phyloP scores from a whole-genome alignment of 2,329 filamentous ascomycete species.

The Claviceps sp. region DNA sequence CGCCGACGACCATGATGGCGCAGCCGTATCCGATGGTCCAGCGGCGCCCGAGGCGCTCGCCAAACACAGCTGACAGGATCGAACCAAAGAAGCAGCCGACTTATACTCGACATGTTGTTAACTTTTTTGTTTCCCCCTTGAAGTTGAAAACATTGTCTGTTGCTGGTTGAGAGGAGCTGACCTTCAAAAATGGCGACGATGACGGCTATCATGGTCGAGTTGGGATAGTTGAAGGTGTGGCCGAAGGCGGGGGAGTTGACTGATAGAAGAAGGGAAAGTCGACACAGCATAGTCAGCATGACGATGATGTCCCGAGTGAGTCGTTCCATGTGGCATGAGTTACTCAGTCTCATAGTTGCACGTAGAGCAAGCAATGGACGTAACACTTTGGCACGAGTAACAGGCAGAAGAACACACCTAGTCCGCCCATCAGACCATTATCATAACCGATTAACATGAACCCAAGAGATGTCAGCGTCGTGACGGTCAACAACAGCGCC shows the following conservation, averaged over 20 bases:
- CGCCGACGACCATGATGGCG: slow-evolving; percentile 30
- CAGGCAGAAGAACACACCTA: slow-evolving; percentile 9
- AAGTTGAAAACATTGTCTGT: too few species aligned
- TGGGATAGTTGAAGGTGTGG: slow-evolving; percentile 24
- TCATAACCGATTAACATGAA: slow-evolving; percentile 36
- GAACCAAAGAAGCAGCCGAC: slow-evolving; percentile 18
- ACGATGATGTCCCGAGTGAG: too few species aligned
- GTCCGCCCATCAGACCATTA: slow-evolving; percentile 30
- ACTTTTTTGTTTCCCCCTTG: too few species aligned
- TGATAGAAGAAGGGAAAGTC: neutral
- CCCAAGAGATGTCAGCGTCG: slow-evolving; percentile 29
- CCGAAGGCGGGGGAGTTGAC: slow-evolving; percentile 27
- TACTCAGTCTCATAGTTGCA: too few species aligned
- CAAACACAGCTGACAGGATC: slow-evolving; percentile 13
- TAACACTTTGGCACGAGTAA: neutral
- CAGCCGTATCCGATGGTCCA: slow-evolving; percentile 28
- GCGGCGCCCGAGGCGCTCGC: slow-evolving; percentile 30
- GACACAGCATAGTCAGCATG: too few species aligned
- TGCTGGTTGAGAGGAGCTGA: slow-evolving; percentile 1
- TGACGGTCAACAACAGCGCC: slow-evolving; percentile 27
- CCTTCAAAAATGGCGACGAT: slow-evolving; percentile 34
- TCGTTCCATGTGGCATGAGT: too few species aligned
- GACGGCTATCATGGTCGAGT: slow-evolving; percentile 27
- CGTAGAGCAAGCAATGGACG: neutral
- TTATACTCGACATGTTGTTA: slow-evolving; percentile 1